These are phyloP conservation scores for Artomyces pyxidatus DNA, from an alignment of 768 basidiomycete genomes.

Conservation along the genomic window DNA sequence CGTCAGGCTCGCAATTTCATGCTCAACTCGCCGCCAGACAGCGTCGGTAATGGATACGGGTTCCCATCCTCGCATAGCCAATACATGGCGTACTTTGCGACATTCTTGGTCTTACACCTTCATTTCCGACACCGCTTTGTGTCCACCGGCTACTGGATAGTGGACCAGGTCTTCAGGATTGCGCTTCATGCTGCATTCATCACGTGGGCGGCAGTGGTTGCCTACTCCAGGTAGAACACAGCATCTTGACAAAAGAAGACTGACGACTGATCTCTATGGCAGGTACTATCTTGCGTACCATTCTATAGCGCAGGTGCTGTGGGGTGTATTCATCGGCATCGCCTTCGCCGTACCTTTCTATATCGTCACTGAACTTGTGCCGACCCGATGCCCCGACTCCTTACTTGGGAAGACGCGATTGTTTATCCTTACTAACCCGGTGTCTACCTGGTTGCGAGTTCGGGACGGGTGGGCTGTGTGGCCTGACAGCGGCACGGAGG, in stretches of 20 bases:
- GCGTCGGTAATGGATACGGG: conserved; percentile 66
- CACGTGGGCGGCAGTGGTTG: conserved; percentile 55
- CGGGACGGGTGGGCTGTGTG: conserved; percentile 81
- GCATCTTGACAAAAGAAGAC: too few species aligned
- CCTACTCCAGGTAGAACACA: conserved; percentile 86
- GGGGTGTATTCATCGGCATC: conserved; percentile 65
- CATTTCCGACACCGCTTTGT: conserved; percentile 60
- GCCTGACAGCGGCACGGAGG: conserved; percentile 69
- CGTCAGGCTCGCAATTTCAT: background rate
- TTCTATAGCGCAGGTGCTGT: conserved; percentile 59
- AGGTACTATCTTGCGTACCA: conserved; percentile 74
- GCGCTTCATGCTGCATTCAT: conserved; percentile 42
- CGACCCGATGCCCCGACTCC: conserved; percentile 44
- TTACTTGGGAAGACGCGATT: conserved; percentile 41
- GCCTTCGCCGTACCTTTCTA: conserved; percentile 49
- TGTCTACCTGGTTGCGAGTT: conserved; percentile 59
- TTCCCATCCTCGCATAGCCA: conserved; percentile 89
- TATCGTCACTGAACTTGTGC: conserved; percentile 47
- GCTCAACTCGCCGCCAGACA: conserved; percentile 28
- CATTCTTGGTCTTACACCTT: conserved; percentile 70
- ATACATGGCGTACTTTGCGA: conserved; percentile 82
- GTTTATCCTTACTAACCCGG: conserved; percentile 44
- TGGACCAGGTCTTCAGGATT: conserved; percentile 46
- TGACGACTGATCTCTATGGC: too few species aligned
- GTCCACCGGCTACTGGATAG: conserved; percentile 37